Percentiles rank a stretch among this genome's conserved stretches.
These are phyloP conservation scores for Aspergillus vadensis DNA, from an alignment of 2,329 filamentous ascomycete genomes.

Conservation along the genomic window DNA sequence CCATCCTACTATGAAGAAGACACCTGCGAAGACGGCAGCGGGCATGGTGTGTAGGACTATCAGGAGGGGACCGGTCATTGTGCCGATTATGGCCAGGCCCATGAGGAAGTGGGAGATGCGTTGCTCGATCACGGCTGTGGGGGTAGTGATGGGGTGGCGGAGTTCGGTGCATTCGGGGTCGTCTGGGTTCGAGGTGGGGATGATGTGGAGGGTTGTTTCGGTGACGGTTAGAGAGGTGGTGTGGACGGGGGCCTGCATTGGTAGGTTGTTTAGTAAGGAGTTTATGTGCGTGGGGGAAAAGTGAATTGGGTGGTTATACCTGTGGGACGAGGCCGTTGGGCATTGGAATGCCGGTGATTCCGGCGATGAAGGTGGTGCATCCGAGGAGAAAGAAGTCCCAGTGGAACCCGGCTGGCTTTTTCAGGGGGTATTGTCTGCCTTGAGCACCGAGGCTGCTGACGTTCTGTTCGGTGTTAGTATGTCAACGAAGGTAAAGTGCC, in stretches of 20 bases:
- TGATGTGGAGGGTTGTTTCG: slow-evolving; percentile 72
- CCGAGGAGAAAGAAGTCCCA: slow-evolving; percentile 81
- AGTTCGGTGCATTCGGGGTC: slow-evolving; percentile 55
- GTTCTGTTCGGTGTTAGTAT: slow-evolving; percentile 48
- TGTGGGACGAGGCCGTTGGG: slow-evolving; percentile 80
- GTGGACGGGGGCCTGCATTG: slow-evolving; percentile 57
- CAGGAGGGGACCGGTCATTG: slow-evolving; percentile 73
- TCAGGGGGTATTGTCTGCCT: slow-evolving; percentile 74
- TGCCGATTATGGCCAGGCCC: slow-evolving; percentile 72
- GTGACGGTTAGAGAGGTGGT: slow-evolving; percentile 67
- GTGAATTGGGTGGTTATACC: slow-evolving; percentile 55
- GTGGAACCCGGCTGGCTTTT: slow-evolving; percentile 78
- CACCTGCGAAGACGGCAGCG: slow-evolving; percentile 71
- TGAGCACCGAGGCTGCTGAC: slow-evolving; percentile 75
- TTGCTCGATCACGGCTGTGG: slow-evolving; percentile 60
- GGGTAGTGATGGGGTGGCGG: slow-evolving; percentile 51
- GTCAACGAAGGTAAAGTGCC: not conserved
- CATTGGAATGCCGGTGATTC: slow-evolving; percentile 72
- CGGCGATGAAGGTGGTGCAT: slow-evolving; percentile 71
- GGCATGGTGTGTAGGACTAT: slow-evolving; percentile 73
- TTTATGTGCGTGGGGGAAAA: no score
- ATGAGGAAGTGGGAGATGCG: slow-evolving; percentile 74
- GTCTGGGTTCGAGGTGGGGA: slow-evolving; percentile 32
- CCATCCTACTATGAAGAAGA: slow-evolving; percentile 80
- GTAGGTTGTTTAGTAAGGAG: slow-evolving; percentile 24